Evolutionary conservation across 371 early-diverging fungal species (phyloP), one percentile per base, ranked within the genome.

Genomic region (Dichotomocladium elegans): DNA sequence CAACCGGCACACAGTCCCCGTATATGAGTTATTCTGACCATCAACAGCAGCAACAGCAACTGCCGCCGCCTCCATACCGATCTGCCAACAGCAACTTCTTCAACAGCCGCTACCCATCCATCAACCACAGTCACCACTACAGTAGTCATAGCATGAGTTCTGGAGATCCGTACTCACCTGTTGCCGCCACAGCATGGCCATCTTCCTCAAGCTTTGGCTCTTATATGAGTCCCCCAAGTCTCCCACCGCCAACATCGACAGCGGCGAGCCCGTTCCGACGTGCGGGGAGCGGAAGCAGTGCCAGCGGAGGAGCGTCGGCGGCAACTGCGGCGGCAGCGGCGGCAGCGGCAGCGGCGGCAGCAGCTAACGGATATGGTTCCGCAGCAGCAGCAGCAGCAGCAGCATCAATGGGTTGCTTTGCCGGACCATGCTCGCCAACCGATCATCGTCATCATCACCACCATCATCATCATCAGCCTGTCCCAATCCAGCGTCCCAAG

Each of bases 401-500:
- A 8, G 33, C 42, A 33, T n/a, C n/a, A n/a, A n/a, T n/a, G n/a
- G 49, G 49, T 12, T 48, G 34, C 10, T 52, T 29, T 52, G 35
- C 35, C 15, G 49, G 21, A 21, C 35, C 49, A 7, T 48, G 49
- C 24, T 48, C 49, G 10, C 35, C 49, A 7, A 30, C 49, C 17
- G 49, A 48, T 25, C 31, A 28, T 35, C 24, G 31, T n/a, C 21
- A 21, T 22, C 11, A 21, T 14, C 15, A n/a, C 31, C 27, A 21
- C 28, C 21, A 25, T 24, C 15, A n/a, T 47, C 27, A 21, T 30
- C 21, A 25, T 24, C 27, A 21, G 21, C 24, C 53, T 24, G 43
- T 51, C 48, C 81, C 59, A 35, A 79, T 62, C 41, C 68, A 78
- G 58, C 70, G 81, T 69, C 74, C 87, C 22, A 75, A 75, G 50